Base-by-base conservation (phyloP, 768 basidiomycete genomes). In the Russula virescens region DNA sequence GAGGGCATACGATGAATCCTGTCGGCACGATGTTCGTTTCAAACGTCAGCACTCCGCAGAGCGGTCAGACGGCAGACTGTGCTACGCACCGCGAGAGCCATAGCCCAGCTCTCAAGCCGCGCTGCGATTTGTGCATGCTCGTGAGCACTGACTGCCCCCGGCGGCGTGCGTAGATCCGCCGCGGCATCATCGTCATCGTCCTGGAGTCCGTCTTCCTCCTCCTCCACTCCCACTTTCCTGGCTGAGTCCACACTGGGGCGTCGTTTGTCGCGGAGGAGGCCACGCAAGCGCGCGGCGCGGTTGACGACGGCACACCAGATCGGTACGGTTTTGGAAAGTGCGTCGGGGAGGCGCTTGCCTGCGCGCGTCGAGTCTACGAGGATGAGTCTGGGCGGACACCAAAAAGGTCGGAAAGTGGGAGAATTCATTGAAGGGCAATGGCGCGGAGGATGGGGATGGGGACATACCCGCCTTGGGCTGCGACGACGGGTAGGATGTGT, bases 221-320 rank as follows among this genome's bases (percentile, higher is more conserved):
- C 6, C 19, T 34, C 42, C 42, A 3, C 42, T 16, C 3, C 11
- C 14, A 11, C 11, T 40, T 40, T 10, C 38, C 19, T 19, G 28
- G 28, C 49, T 31, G 26, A 3, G 31, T 31, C 19, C 23, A 26
- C 40, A 1, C 26, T 10, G 18, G 18, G 5, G 19, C 26, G 18
- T 26, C 40, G 40, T 16, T n/a, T 18, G n/a, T 9, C 38, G 31
- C 31, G 31, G 38, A 21, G 19, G 26, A 46, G 34, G 21, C 28
- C 18, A 11, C 62, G 76, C 51, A 74, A 70, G 11, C 71, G 65
- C 38, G 83, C 72, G 31, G 83, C 87, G 55, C 84, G 79, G 70
- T 96, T 98, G 64, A 96, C 78, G 5, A 94, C 90, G 10, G 90
- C 79, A 71, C 95, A 96, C 96, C 96, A 98, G 55, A 95, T 89